Evolutionary conservation across 108 stramenopile species (phyloP), one percentile per base, ranked within the genome.

Genomic region (Pseudonitzschia pungens): DNA sequence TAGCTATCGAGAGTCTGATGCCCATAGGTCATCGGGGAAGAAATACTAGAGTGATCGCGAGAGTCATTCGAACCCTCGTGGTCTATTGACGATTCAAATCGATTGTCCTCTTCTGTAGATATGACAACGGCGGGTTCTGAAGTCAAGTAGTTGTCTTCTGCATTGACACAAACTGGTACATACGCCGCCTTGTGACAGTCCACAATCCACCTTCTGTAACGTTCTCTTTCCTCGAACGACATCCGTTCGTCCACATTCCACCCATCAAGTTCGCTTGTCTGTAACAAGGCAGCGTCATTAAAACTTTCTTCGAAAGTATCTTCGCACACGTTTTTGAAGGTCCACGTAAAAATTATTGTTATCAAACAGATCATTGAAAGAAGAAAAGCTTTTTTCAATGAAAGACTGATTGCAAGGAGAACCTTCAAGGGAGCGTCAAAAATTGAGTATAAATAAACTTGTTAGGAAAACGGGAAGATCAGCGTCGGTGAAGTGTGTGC

Each of bases 111-210:
- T 22, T 44, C 43, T 14, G 24, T 67, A 7, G 26, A 10, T 22
- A 67, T 50, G 16, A 67, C 66, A 44, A 67, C 66, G 24, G 66
- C 86, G 12, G 87, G 87, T 66, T 92, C 92, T 22, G 88, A 78
- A 21, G 92, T 91, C 43, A 93, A 68, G 14, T 85, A 78, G 24
- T 65, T 71, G 22, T 81, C 75, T 15, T 77, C 77, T 45, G 87
- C 88, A 63, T 89, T 88, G 45, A 95, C 78, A 65, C 94, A 95
- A 36, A 92, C 86, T 21, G 94, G 94, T 28, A 95, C 87, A 72
- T 90, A 95, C 26, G 87, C 87, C 29, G 91, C 90, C 60, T 90
- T 89, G 83, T 95, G 94, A 24, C 87, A 87, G 75, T 95, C 94
- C 14, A 95, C 94, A 31, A 95, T 63, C 70, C 88, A 95, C 44